A percentile compares a stretch with the other conserved stretches of the same genome.
Conservation (phyloP, 371 early-diverging fungal genomes). For the Syncephalis plumigaleata region DNA sequence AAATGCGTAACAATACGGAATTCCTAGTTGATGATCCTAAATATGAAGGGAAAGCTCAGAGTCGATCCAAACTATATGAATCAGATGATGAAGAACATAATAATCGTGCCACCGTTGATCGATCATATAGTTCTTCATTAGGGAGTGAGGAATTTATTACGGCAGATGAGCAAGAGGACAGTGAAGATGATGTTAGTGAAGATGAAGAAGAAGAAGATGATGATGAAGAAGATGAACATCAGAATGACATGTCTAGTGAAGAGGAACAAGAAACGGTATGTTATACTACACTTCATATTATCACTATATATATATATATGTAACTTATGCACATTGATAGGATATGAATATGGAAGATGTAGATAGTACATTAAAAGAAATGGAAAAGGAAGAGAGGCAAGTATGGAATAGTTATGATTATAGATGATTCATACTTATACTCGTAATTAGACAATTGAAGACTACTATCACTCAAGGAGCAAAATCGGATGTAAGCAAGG, state of each 20-base stretch:
- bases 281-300: constrained; percentile 11
- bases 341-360: background rate
- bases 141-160: constrained; percentile 11
- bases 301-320: constrained; percentile 12
- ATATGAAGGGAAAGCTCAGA: constrained; percentile 49
- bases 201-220: constrained; percentile 10
- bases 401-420: constrained; percentile 9
- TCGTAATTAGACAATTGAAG: constrained; percentile 25
- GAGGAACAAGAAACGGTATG: constrained; percentile 7
- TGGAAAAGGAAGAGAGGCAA: constrained; percentile 55
- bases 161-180: constrained; percentile 14
- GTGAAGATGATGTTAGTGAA: constrained; percentile 17
- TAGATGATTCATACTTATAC: background rate
- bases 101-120: constrained; percentile 6
- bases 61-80: constrained; percentile 36
- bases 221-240: constrained; percentile 19
- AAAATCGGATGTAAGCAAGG: constrained; percentile 71
- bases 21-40: constrained; percentile 55
- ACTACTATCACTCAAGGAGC: constrained; percentile 47
- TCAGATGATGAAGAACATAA: constrained; percentile 15
- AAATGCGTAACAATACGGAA: constrained; percentile 34
- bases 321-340: background rate
- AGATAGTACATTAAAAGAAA: background rate
- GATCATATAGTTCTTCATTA: constrained; percentile 8
- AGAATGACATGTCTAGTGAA: constrained; percentile 9